Evolutionary conservation across 768 basidiomycete genomes (phyloP).

Genomic region (Tubosaeta sp.): DNA sequence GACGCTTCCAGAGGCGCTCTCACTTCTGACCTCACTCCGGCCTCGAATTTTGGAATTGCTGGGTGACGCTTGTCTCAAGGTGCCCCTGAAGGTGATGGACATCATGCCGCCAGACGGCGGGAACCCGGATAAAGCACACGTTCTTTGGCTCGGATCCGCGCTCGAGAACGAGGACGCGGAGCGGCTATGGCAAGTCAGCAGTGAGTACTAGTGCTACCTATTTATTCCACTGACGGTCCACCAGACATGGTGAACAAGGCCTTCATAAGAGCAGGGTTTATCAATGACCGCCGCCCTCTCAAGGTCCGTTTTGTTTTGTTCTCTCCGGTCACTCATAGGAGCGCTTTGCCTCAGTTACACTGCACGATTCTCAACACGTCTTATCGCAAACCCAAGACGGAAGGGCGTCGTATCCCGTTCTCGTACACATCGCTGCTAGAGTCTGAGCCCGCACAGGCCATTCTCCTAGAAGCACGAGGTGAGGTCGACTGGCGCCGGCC

Average conservation of each 20-base stretch:
- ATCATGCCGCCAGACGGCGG: slow-evolving; percentile 43
- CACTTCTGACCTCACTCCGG: slow-evolving; percentile 36
- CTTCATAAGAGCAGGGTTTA: slow-evolving; percentile 41
- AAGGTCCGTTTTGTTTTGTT: slow-evolving; percentile 35
- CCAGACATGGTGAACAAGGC: slow-evolving; percentile 40
- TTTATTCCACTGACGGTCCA: slow-evolving; percentile 4
- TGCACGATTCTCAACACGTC: slow-evolving; percentile 50
- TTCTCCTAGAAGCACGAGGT: slow-evolving; percentile 2
- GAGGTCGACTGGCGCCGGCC: slow-evolving; percentile 15
- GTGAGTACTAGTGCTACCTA: slow-evolving; percentile 23
- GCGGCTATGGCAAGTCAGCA: slow-evolving; percentile 31
- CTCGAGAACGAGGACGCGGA: slow-evolving; percentile 28
- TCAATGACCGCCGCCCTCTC: slow-evolving; percentile 45
- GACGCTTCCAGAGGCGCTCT: slow-evolving; percentile 40
- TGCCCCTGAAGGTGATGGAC: slow-evolving; percentile 46
- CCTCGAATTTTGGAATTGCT: slow-evolving; percentile 43
- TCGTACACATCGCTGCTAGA: slow-evolving; percentile 36
- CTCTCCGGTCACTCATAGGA: not conserved
- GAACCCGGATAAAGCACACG: slow-evolving; percentile 42
- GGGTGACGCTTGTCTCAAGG: slow-evolving; percentile 25
- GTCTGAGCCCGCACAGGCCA: slow-evolving; percentile 21
- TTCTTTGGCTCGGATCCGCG: slow-evolving; percentile 53
- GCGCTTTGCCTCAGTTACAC: slow-evolving; percentile 34
- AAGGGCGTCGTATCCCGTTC: slow-evolving; percentile 36
- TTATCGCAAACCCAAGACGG: slow-evolving; percentile 34